phyloP scores from a whole-genome alignment of 768 basidiomycete species.

The Phlebiopsis flavidoalba region DNA sequence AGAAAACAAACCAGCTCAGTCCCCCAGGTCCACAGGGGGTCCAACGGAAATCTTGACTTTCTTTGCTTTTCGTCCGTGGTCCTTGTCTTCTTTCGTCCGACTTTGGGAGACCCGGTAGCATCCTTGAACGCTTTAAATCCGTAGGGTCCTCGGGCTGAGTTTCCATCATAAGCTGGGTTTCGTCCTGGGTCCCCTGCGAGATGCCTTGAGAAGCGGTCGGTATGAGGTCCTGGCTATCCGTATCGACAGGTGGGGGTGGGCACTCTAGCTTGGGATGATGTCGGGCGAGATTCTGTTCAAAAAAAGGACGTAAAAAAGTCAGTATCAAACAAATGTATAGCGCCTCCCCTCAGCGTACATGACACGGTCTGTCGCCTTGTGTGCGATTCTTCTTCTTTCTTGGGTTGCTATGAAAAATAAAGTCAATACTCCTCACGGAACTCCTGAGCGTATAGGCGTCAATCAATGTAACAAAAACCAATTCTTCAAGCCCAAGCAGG shows the following conservation, averaged over 20 bases:
- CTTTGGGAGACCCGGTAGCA: too few species aligned
- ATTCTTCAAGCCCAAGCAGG: constrained; percentile 55
- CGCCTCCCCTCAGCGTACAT: background rate
- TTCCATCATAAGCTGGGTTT: constrained; percentile 23
- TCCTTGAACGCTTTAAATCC: constrained; percentile 13
- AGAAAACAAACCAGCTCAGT: constrained; percentile 33
- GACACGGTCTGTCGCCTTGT: background rate
- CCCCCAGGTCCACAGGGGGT: constrained; percentile 66
- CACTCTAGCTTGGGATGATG: background rate
- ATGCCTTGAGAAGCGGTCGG: background rate
- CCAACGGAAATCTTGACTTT: constrained; percentile 72
- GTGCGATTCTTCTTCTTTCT: constrained; percentile 19
- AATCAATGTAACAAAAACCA: constrained; percentile 39
- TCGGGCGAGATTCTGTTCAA: background rate
- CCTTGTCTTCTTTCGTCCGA: constrained; percentile 9
- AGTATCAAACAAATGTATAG: background rate
- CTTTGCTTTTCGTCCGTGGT: constrained; percentile 38
- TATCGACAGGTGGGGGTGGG: background rate
- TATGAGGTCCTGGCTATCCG: background rate
- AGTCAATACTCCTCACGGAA: background rate
- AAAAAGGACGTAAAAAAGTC: background rate
- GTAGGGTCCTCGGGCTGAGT: constrained; percentile 29
- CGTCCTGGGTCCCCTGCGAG: constrained; percentile 9
- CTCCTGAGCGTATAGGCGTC: constrained; percentile 5
- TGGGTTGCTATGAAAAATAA: background rate